phyloP scores from a whole-genome alignment of 306 rosid species.

The Amphicarpaea edgeworthii region DNA sequence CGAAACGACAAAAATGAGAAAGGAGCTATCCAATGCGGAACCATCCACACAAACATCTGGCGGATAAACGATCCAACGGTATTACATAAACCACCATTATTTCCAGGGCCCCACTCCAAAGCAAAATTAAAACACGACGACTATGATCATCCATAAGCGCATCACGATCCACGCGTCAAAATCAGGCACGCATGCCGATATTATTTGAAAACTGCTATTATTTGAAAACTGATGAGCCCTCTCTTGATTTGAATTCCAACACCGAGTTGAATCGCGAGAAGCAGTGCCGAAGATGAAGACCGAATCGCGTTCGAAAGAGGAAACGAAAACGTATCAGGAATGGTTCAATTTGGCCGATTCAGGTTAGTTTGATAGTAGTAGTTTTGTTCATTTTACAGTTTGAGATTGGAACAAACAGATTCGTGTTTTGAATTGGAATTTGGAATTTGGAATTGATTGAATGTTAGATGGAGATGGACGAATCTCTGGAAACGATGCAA shows the following conservation, averaged over 20 bases:
- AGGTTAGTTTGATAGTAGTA: slow-evolving; percentile 49
- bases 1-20: not conserved
- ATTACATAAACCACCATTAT: not conserved
- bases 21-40: slow-evolving; percentile 24
- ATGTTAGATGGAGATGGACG: slow-evolving; percentile 81
- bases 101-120: slow-evolving; percentile 16
- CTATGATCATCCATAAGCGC: not conserved
- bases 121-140: not conserved
- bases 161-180: slow-evolving; percentile 22
- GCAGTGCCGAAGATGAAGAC: slow-evolving; percentile 58
- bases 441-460: too few relatives aligned
- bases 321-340: slow-evolving; percentile 66
- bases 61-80: not conserved
- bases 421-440: not conserved
- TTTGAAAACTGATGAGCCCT: not conserved
- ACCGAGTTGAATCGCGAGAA: not conserved
- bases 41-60: not conserved
- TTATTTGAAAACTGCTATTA: not conserved
- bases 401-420: not conserved
- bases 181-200: not conserved
- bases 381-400: not conserved
- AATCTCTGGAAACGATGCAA: slow-evolving; percentile 78
- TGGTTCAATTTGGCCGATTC: slow-evolving; percentile 91
- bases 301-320: slow-evolving; percentile 65
- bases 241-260: slow-evolving; percentile 32